Base-by-base conservation (phyloP, 2,329 filamentous ascomycete species). In the Apiospora sp. region DNA sequence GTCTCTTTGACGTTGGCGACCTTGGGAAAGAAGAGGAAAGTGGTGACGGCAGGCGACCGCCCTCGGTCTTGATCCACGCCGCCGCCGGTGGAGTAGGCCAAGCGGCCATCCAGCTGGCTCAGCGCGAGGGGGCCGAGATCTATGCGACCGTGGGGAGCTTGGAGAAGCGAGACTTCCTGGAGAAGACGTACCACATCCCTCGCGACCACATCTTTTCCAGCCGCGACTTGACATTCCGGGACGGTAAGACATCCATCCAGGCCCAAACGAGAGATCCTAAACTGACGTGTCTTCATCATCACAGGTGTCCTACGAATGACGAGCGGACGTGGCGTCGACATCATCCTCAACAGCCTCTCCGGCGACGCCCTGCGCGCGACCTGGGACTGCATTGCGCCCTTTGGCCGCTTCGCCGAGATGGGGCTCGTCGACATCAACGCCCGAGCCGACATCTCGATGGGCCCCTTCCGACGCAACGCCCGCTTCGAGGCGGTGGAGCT, bases 211-310 rank as follows among this genome's bases (percentile, higher is more conserved):
- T 74, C 27, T 74, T 74, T 67, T 46, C 37, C 70, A 69, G 48
- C 19, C 72, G 73, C 12, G 72, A 73, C 41, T 79, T 81, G 37
- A 77, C 75, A n/a, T 82, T 84, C 30, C 79, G 82, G 10, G 73
- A 75, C 1, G 70, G 44, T 46, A 19, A 46, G 37, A 37, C n/a
- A 37, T 37, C 34, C 34, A 37, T 37, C 34, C 34, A 37, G 34
- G 34, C n/a, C n/a, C n/a, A n/a, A n/a, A n/a, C n/a, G n/a, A n/a
- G n/a, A n/a, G n/a, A n/a, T n/a, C n/a, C n/a, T n/a, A n/a, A n/a
- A n/a, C n/a, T n/a, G n/a, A n/a, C n/a, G n/a, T n/a, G n/a, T n/a
- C n/a, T n/a, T n/a, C n/a, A n/a, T n/a, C n/a, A n/a, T n/a, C n/a
- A n/a, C n/a, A n/a, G 37, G 37, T 6, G 37, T 41, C 37, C 5